phyloP scores from a whole-genome alignment of 345 rosid species.

The Erysimum cheiranthoides region DNA sequence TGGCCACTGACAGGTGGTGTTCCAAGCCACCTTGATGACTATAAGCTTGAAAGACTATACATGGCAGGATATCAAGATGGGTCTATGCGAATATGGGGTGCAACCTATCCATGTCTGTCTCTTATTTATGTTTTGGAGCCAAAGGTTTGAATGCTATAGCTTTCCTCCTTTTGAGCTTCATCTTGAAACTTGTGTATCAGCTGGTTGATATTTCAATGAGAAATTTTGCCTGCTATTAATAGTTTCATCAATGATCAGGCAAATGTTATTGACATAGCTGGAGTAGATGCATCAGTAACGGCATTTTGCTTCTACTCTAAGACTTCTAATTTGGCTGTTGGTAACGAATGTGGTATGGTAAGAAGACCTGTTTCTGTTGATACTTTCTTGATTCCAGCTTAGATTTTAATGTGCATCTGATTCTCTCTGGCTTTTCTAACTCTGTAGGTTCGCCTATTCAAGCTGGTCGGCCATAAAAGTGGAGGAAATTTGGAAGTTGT shows the following conservation, averaged over 20 bases:
- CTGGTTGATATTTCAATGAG: conserved; percentile 31
- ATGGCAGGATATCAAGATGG: conserved; percentile 89
- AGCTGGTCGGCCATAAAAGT: conserved; percentile 53
- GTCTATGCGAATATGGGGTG: conserved; percentile 82
- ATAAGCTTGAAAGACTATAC: conserved; percentile 69
- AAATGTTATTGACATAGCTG: conserved; percentile 47
- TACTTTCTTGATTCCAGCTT: conserved; percentile 30
- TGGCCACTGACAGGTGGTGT: conserved; percentile 93
- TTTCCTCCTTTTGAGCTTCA: conserved; percentile 37
- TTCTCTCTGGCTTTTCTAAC: conserved; percentile 38
- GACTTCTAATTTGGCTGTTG: conserved; percentile 70
- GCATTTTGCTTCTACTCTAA: conserved; percentile 65
- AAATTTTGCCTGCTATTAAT: background rate
- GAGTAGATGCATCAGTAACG: conserved; percentile 60
- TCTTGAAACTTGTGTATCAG: conserved; percentile 12
- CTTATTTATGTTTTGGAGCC: conserved; percentile 60
- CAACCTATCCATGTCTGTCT: conserved; percentile 66
- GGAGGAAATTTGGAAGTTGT: conserved; percentile 62
- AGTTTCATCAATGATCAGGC: conserved; percentile 53
- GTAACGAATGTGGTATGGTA: conserved; percentile 74
- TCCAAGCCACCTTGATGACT: conserved; percentile 60
- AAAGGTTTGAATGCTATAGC: conserved; percentile 54
- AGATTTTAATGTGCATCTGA: conserved; percentile 36
- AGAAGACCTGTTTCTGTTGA: conserved; percentile 48
- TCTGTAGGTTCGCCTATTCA: conserved; percentile 66